Conservation (phyloP, 331 rosid genomes). For the Phaseolus coccineus region DNA sequence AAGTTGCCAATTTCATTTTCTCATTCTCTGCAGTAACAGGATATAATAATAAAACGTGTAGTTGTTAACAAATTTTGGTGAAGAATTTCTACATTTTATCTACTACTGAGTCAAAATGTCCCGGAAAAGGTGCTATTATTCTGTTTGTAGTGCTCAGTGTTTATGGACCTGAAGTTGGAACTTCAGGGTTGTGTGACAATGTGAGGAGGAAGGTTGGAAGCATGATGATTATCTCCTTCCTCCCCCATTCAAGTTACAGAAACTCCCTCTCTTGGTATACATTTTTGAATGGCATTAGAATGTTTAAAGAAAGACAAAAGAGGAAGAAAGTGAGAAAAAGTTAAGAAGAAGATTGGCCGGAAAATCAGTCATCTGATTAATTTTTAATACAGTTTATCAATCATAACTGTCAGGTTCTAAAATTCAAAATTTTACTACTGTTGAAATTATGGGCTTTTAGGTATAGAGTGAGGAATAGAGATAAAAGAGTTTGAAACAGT, state of each 20-base stretch:
- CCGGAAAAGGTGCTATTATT: constrained; percentile 24
- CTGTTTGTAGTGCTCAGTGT: constrained; percentile 35
- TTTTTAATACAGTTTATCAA: not conserved
- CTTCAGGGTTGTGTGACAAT: constrained; percentile 21
- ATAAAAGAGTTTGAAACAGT: not conserved
- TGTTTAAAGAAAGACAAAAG: constrained; percentile 15
- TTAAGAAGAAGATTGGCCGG: not conserved
- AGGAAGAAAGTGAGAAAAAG: not conserved
- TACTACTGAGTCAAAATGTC: constrained; percentile 33
- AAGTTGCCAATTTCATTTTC: constrained; percentile 12
- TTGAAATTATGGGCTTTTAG: not conserved
- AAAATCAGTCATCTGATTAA: constrained; percentile 32
- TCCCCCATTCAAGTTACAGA: constrained; percentile 34
- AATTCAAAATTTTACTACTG: not conserved
- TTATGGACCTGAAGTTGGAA: constrained; percentile 38
- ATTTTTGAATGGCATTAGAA: constrained; percentile 25
- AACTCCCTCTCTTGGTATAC: constrained; percentile 28
- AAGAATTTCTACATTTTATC: constrained; percentile 24
- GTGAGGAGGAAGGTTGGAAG: constrained; percentile 43
- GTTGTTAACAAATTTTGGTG: constrained; percentile 7
- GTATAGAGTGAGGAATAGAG: not conserved
- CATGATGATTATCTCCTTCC: constrained; percentile 25
- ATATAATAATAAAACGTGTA: constrained; percentile 21
- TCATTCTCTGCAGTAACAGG: constrained; percentile 4
- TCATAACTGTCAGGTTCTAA: constrained; percentile 19